These are phyloP conservation scores for Amylocystis lapponica DNA, from an alignment of 768 basidiomycete species.

Conservation along the genomic window DNA sequence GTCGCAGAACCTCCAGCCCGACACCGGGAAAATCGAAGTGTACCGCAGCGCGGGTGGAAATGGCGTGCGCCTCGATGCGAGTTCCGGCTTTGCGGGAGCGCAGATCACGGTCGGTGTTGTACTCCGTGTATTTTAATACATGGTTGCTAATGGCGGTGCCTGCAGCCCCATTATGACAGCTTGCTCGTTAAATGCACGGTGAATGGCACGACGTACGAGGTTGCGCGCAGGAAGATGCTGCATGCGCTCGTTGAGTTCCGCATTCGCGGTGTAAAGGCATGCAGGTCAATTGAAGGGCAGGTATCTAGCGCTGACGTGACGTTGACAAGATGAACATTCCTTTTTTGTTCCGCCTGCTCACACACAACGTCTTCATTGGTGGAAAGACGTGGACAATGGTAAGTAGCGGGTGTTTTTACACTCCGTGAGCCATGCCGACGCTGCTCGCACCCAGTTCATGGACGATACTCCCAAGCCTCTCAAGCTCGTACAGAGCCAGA, in stretches of 20 bases:
- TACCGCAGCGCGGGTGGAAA: conserved; percentile 99
- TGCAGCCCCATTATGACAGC: conserved; percentile 94
- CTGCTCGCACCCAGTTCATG: conserved; percentile 65
- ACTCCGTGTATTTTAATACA: neutral
- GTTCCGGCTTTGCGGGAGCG: conserved; percentile 96
- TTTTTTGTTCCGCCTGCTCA: conserved; percentile 96
- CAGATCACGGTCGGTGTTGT: conserved; percentile 79
- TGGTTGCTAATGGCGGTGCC: neutral
- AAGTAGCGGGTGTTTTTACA: conserved; percentile 19
- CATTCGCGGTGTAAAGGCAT: conserved; percentile 96
- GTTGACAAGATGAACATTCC: conserved; percentile 90
- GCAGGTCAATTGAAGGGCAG: conserved; percentile 1
- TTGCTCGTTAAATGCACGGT: conserved; percentile 95
- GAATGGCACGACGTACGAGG: conserved; percentile 96
- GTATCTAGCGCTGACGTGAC: neutral
- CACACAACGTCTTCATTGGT: conserved; percentile 91
- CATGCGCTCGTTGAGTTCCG: conserved; percentile 99
- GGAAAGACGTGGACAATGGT: conserved; percentile 99
- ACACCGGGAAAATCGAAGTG: conserved; percentile 98
- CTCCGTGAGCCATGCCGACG: neutral
- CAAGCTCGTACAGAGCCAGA: conserved; percentile 96
- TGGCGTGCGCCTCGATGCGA: conserved; percentile 94
- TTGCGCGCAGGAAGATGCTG: conserved; percentile 98
- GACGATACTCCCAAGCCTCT: conserved; percentile 99
- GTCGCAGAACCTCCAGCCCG: conserved; percentile 89